Evolutionary conservation across 176 grass and related monocot species (phyloP).

Genomic region (Aegilops speltoides): DNA sequence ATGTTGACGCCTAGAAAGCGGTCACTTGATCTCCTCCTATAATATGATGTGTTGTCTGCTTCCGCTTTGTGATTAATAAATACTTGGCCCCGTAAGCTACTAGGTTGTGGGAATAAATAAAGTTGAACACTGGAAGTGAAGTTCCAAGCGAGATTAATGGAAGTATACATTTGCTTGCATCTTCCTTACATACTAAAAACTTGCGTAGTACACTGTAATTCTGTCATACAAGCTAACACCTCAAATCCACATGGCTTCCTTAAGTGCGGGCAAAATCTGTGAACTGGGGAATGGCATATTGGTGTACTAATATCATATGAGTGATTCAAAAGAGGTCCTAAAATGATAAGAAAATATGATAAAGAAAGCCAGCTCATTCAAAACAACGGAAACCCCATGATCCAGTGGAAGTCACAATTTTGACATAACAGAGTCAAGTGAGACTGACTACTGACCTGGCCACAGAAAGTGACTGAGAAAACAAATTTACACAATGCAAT

Average conservation of each 20-base stretch:
- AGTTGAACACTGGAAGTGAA: background rate
- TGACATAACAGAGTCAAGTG: too few relatives aligned
- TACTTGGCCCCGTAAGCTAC: conserved; percentile 34
- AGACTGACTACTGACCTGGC: too few relatives aligned
- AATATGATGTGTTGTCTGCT: conserved; percentile 33
- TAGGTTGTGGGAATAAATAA: conserved; percentile 18
- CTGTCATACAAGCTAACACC: background rate
- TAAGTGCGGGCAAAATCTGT: background rate
- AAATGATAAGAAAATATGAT: background rate
- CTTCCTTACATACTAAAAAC: conserved; percentile 13
- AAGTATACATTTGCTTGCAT: conserved; percentile 5
- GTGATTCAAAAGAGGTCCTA: background rate
- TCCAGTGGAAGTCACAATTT: too few relatives aligned
- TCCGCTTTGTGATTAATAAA: conserved; percentile 41
- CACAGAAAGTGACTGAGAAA: too few relatives aligned
- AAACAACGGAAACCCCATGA: background rate
- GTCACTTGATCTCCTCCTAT: background rate
- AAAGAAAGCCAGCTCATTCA: background rate
- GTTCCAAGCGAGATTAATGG: background rate
- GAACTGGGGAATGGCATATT: background rate
- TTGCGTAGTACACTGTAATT: background rate
- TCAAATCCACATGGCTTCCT: background rate
- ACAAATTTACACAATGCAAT: too few relatives aligned
- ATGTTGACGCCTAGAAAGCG: too few relatives aligned
- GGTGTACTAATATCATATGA: background rate